These are phyloP conservation scores for Suillus hirtellus DNA, from an alignment of 768 basidiomycete species.

Conservation along the genomic window DNA sequence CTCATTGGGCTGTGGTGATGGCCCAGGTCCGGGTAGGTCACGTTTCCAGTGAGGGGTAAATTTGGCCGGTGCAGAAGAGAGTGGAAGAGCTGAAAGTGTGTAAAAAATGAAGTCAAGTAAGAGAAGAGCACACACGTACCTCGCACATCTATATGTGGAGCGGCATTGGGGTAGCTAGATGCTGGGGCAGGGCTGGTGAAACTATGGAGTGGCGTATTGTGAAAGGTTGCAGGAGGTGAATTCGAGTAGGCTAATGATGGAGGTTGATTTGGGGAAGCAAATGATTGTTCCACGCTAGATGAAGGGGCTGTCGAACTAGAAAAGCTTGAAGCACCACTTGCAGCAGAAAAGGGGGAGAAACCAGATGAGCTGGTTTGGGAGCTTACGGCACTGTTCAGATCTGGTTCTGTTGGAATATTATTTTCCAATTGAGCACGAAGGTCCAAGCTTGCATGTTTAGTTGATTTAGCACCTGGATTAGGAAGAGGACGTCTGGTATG, in stretches of 20 bases:
- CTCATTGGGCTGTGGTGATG: constrained; percentile 14
- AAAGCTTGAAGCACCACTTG: not conserved
- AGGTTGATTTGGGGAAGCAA: not conserved
- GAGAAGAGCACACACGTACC: not conserved
- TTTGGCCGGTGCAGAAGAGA: constrained; percentile 25
- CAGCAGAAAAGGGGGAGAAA: constrained; percentile 3
- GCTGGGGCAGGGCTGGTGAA: not conserved
- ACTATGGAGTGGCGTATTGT: not conserved
- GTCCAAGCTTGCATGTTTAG: constrained; percentile 28
- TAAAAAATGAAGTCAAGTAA: not conserved
- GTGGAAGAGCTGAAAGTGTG: not conserved
- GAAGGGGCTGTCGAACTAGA: not conserved
- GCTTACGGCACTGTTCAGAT: not conserved
- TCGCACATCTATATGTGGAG: not conserved
- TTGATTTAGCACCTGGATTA: constrained; percentile 11
- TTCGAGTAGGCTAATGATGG: not conserved
- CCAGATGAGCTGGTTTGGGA: not conserved
- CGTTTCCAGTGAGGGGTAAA: constrained; percentile 49
- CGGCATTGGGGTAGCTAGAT: not conserved
- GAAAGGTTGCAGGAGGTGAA: not conserved
- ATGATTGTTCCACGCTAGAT: not conserved
- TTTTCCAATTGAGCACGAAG: constrained; percentile 13
- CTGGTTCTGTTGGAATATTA: constrained; percentile 1
- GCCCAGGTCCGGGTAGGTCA: constrained; percentile 24
- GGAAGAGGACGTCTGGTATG: constrained; percentile 15